These are phyloP conservation scores for Oryza coarctata DNA, from an alignment of 176 grass and related monocot species.

Conservation along the genomic window DNA sequence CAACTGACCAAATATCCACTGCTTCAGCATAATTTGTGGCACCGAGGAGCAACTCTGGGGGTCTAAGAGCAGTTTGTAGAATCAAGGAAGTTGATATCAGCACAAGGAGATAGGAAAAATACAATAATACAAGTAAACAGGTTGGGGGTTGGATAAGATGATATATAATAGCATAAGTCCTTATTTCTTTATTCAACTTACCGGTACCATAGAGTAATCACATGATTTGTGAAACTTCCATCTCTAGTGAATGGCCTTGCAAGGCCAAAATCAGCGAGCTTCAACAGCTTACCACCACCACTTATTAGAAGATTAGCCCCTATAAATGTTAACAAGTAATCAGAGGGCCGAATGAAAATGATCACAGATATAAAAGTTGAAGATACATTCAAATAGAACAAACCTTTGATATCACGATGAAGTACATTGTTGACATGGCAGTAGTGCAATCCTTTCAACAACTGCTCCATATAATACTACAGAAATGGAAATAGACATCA, in stretches of 20 bases:
- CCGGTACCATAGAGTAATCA: slow-evolving; percentile 86
- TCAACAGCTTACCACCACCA: slow-evolving; percentile 65
- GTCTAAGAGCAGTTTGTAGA: slow-evolving; percentile 40
- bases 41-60: slow-evolving; percentile 77
- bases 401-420: slow-evolving; percentile 89
- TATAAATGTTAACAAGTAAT: slow-evolving; percentile 32
- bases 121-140: background rate
- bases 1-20: slow-evolving; percentile 89
- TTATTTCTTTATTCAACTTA: slow-evolving; percentile 28
- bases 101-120: slow-evolving; percentile 20
- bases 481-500: slow-evolving; percentile 1
- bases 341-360: slow-evolving; percentile 5
- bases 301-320: slow-evolving; percentile 81
- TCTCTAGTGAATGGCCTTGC: slow-evolving; percentile 76
- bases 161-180: background rate
- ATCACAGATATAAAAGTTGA: slow-evolving; percentile 10
- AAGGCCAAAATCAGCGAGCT: slow-evolving; percentile 83
- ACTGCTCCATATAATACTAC: slow-evolving; percentile 71
- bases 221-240: slow-evolving; percentile 77
- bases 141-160: background rate
- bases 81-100: slow-evolving; percentile 6
- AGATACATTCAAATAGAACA: slow-evolving; percentile 20
- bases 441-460: slow-evolving; percentile 78
- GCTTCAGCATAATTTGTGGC: slow-evolving; percentile 74
- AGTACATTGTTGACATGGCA: slow-evolving; percentile 81